phyloP scores from a whole-genome alignment of 768 basidiomycete genomes.

The Myochromella boudieri region DNA sequence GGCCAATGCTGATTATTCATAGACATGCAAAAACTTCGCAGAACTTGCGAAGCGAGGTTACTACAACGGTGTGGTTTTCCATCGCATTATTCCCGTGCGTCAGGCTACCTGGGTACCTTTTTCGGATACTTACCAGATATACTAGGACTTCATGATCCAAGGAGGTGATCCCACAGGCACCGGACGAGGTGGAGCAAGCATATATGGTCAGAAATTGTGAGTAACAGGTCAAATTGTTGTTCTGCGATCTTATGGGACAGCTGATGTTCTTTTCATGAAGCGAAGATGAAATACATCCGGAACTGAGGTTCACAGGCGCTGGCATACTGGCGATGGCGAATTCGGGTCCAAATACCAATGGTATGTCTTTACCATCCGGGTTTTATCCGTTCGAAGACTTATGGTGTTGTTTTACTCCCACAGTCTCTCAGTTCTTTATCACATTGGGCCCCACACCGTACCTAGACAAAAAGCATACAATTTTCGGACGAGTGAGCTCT shows the following conservation, averaged over 20 bases:
- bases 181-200: constrained; percentile 87
- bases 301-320: constrained; percentile 91
- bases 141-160: constrained; percentile 96
- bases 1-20: constrained; percentile 17
- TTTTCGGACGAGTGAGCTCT: constrained; percentile 85
- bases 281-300: constrained; percentile 89
- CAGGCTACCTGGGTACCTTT: neutral
- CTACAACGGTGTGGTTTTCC: constrained; percentile 88
- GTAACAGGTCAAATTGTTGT: constrained; percentile 32
- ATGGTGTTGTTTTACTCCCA: constrained; percentile 19
- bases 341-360: constrained; percentile 91
- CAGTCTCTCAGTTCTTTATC: constrained; percentile 95
- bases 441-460: constrained; percentile 82
- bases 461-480: constrained; percentile 83
- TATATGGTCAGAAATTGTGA: constrained; percentile 86
- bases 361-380: constrained; percentile 53
- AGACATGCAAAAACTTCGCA: constrained; percentile 96
- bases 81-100: constrained; percentile 84
- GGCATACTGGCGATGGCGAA: constrained; percentile 98
- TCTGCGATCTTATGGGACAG: neutral
- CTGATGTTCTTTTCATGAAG: constrained; percentile 35
- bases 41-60: constrained; percentile 91
- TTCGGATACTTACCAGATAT: neutral
- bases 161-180: constrained; percentile 96
- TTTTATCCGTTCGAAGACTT: constrained; percentile 40